Evolutionary conservation across 495 filamentous ascomycete species (phyloP).

Genomic region (Xylaria acuta): DNA sequence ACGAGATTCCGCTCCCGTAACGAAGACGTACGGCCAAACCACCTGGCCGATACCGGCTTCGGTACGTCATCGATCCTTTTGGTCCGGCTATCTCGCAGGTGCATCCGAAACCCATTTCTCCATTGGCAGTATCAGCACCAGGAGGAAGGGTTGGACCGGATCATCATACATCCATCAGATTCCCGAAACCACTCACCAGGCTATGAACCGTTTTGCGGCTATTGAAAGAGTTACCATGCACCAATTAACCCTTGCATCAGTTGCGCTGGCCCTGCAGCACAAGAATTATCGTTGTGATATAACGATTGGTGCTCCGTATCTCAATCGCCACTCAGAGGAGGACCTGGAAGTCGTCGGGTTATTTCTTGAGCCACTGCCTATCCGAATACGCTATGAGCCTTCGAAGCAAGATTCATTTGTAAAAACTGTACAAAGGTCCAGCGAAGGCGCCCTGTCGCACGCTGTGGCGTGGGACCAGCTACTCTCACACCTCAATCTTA

Average conservation of each 20-base stretch:
- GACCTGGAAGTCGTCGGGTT: conserved; percentile 41
- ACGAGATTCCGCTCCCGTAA: background rate
- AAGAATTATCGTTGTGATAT: conserved; percentile 33
- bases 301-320: conserved; percentile 37
- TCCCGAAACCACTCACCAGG: background rate
- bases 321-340: conserved; percentile 36
- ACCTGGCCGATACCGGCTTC: background rate
- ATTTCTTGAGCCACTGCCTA: conserved; percentile 45
- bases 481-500: conserved; percentile 30
- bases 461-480: conserved; percentile 30
- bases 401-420: background rate
- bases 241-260: conserved; percentile 40
- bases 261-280: conserved; percentile 34
- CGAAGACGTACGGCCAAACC: background rate
- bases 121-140: background rate
- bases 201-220: background rate
- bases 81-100: background rate
- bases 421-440: conserved; percentile 28
- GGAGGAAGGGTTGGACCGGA: background rate
- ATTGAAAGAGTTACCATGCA: conserved; percentile 33
- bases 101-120: background rate
- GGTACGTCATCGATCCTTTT: conserved; percentile 5
- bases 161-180: background rate
- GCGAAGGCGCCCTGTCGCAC: conserved; percentile 32
- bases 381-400: conserved; percentile 37